Base-by-base conservation (phyloP, 1,284 basidiomycete species). In the Tausonia pullulans region DNA sequence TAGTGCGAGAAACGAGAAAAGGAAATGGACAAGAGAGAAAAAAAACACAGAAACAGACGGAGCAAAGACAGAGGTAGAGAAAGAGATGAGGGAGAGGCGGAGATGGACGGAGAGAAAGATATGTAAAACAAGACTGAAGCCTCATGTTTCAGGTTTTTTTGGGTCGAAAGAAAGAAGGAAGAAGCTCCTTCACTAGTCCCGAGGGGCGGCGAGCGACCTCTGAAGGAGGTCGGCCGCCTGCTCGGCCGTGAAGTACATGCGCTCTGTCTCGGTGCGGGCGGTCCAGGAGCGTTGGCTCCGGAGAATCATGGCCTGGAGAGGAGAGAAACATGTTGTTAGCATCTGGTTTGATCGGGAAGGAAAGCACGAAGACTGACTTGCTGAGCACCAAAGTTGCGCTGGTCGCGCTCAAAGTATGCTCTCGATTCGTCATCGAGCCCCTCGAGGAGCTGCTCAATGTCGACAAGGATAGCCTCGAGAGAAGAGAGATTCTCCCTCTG, bases 241-340 rank as follows among this genome's bases (percentile, higher is more conserved):
- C 71, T 92, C 89, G 64, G 85, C 85, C 61, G 87, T 88, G 84
- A 89, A 94, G 77, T 94, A 94, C 67, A 90, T 75, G 58, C 87
- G 81, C 74, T 96, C 92, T 40, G 87, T 92, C 14, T 88, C 84
- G 69, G 88, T 90, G 62, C 90, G 81, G 39, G 84, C 84, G 67
- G 85, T 93, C 92, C 92, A 96, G 72, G 86, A 87, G 76, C 90
- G 90, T 76, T 97, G 93, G 71, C 92, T 87, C 46, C 92, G 82
- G 14, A 96, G 79, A 66, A 96, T 90, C 83, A 94, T 91, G 27
- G 91, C 90, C 87, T 94, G 72, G 56, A 63, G 46, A 58, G 5
- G 46, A 51, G 40, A 56, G 54, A 43, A 68, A 49, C 2, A 44
- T 13, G 8, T 54, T 7, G n/a, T 44, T 14, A 63, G 14, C 46